Base-by-base conservation (phyloP, 2,329 filamentous ascomycete species). In the Colletotrichum acutatum region DNA sequence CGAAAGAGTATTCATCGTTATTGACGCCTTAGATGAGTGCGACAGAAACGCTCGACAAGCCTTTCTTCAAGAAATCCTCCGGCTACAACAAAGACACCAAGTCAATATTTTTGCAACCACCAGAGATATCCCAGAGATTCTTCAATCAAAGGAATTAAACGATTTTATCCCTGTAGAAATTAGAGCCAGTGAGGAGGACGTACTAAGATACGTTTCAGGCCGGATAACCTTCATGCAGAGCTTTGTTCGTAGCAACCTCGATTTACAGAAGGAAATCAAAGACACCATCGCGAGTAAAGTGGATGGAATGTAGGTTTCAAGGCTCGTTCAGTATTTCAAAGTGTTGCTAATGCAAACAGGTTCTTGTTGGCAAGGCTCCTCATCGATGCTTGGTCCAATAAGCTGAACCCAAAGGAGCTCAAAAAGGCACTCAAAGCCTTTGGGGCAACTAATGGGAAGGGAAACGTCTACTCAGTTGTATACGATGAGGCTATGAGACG, bases 201-300 rank as follows among this genome's bases (percentile, higher is more conserved):
- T 42, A 7, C 19, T 49, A 1, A 49, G 19, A 49, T 49, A 49
- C 19, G 2, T 3, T 2, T 2, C 16, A 49, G 19, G 2, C 3
- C 42, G 42, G 1, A 49, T 49, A 1, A 1, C 42, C 6, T 1
- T 0, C 1, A 49, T 49, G 42, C 42, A 49, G 19, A n/a, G 19
- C 16, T 49, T 49, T n/a, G 42, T 49, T 1, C 16, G 19, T 1
- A 9, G 1, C 16, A 19, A 11, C 7, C 42, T 19, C 1, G 19
- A 49, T 11, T 2, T 49, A 4, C 42, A 49, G 8, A 9, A 49
- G 0, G 42, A 49, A 11, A 49, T 49, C 42, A n/a, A 3, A n/a
- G 0, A 9, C 1, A 6, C 0, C 3, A n/a, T 49, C 6, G 8
- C 8, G 1, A 1, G 1, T 1, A 49, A 9, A 1, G 42, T n/a